Conservation (phyloP, 2,329 filamentous ascomycete species). For the Epichloe baconii region DNA sequence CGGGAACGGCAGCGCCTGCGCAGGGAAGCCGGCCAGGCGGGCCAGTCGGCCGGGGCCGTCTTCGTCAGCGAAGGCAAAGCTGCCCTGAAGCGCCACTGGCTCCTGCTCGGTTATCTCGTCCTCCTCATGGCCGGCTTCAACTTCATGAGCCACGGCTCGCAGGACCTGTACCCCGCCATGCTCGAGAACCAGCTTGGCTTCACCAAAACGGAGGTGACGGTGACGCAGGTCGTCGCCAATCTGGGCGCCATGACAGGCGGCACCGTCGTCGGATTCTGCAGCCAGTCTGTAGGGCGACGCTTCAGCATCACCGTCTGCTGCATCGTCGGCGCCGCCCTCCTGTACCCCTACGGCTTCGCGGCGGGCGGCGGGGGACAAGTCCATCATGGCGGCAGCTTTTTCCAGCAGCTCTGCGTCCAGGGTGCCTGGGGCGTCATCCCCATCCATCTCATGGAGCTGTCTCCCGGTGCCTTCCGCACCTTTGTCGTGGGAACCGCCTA, state of each 20-base stretch:
- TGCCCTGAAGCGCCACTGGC: constrained; percentile 67
- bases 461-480: constrained; percentile 58
- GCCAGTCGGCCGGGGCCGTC: constrained; percentile 32
- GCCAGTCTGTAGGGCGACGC: constrained; percentile 56
- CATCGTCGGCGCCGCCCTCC: constrained; percentile 55
- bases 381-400: constrained; percentile 72
- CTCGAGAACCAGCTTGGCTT: constrained; percentile 42
- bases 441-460: constrained; percentile 67
- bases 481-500: constrained; percentile 64
- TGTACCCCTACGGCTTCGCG: constrained; percentile 74
- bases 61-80: constrained; percentile 69
- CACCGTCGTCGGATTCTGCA: constrained; percentile 51
- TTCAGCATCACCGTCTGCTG: constrained; percentile 55
- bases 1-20: constrained; percentile 52
- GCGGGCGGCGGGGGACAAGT: constrained; percentile 23
- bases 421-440: constrained; percentile 68
- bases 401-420: constrained; percentile 69
- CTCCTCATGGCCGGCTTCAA: constrained; percentile 86
- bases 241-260: constrained; percentile 59
- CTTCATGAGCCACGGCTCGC: constrained; percentile 72
- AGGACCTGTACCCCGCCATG: constrained; percentile 51
- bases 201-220: constrained; percentile 42
- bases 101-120: constrained; percentile 68
- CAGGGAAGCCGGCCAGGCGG: constrained; percentile 20
- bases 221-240: constrained; percentile 61